Conservation (phyloP, 2,329 filamentous ascomycete genomes). For the Cryphonectria nitschkei region DNA sequence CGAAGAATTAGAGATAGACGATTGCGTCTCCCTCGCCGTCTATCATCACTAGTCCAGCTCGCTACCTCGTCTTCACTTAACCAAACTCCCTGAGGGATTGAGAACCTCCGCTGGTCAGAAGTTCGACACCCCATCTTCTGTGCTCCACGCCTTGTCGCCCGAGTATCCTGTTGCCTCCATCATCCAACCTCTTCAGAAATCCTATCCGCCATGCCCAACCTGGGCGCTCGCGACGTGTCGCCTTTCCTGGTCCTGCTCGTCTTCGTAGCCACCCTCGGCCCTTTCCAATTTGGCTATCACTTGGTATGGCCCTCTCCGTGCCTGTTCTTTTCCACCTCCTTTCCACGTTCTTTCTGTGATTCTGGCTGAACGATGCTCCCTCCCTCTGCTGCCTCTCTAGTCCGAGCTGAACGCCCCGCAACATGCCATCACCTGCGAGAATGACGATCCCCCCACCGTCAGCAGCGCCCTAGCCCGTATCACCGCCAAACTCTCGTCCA, state of each 20-base stretch:
- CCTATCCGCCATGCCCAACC: conserved; percentile 27
- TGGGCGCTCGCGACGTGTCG: conserved; percentile 62
- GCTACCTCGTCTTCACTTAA: not conserved
- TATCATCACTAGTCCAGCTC: not conserved
- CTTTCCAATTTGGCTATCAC: conserved; percentile 93
- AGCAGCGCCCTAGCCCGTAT: conserved; percentile 47
- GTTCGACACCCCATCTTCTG: not conserved
- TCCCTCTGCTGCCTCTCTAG: conserved; percentile 47
- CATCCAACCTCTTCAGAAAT: not conserved
- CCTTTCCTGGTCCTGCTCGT: conserved; percentile 79
- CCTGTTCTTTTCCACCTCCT: conserved; percentile 66
- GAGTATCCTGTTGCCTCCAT: not conserved
- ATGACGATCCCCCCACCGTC: conserved; percentile 43
- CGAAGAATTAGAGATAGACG: not conserved
- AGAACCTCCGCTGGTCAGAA: not conserved
- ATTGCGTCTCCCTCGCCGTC: not conserved
- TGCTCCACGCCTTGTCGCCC: not conserved
- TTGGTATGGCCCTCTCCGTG: conserved; percentile 57
- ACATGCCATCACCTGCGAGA: conserved; percentile 87
- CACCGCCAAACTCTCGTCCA: conserved; percentile 34
- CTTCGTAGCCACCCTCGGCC: conserved; percentile 77
- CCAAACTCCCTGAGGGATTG: not conserved
- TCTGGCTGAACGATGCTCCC: conserved; percentile 45
- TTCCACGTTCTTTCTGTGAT: conserved; percentile 84
- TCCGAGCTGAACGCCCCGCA: conserved; percentile 95